These are phyloP conservation scores for Narthecium ossifragum DNA, from an alignment of 106 monocot species.

Conservation along the genomic window DNA sequence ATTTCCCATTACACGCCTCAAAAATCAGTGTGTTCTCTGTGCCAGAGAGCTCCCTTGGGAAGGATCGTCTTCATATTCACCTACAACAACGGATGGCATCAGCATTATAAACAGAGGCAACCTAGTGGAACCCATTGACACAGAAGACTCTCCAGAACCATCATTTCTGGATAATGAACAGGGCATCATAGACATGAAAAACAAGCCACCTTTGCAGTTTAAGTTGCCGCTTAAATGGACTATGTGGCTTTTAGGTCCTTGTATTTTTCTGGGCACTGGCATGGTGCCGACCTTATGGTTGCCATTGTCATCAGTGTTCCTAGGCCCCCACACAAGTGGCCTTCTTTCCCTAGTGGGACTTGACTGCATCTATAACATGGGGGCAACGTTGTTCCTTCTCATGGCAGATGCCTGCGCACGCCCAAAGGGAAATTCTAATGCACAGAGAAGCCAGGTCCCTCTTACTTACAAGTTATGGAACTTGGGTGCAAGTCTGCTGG, in stretches of 20 bases:
- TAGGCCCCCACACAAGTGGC: constrained; percentile 68
- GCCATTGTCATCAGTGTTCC: constrained; percentile 74
- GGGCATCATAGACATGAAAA: constrained; percentile 31
- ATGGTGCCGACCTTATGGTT: constrained; percentile 83
- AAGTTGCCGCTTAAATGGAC: constrained; percentile 62
- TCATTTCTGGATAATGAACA: constrained; percentile 33
- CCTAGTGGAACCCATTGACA: constrained; percentile 41
- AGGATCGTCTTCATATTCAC: constrained; percentile 29
- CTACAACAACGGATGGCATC: constrained; percentile 15
- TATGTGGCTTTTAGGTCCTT: constrained; percentile 85
- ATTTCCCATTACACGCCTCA: neutral
- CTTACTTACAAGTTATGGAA: constrained; percentile 72
- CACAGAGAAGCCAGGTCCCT: constrained; percentile 28
- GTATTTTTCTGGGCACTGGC: constrained; percentile 64
- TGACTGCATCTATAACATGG: constrained; percentile 93
- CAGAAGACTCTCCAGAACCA: constrained; percentile 36
- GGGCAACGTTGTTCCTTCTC: constrained; percentile 82
- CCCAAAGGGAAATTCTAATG: constrained; percentile 10
- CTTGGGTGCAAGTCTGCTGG: constrained; percentile 49
- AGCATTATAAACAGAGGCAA: constrained; percentile 37
- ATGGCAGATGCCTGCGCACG: constrained; percentile 87
- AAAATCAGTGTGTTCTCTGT: constrained; percentile 29
- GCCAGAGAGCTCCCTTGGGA: constrained; percentile 50
- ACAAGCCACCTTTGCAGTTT: constrained; percentile 7
- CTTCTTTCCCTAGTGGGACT: constrained; percentile 84